Evolutionary conservation across 2,329 filamentous ascomycete species (phyloP).

Genomic region (Davidsoniella neocaledoniae): DNA sequence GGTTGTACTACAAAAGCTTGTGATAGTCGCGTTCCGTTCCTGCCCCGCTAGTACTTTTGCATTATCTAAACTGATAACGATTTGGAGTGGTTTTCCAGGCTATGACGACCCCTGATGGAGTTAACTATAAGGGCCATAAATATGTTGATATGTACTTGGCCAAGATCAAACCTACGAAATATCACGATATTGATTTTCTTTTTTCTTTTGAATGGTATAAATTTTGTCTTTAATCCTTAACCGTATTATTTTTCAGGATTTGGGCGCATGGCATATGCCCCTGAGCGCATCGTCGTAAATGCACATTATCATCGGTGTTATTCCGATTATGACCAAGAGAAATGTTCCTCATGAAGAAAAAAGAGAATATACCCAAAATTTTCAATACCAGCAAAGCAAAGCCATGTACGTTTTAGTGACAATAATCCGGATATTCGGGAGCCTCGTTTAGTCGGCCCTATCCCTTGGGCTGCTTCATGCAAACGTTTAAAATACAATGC

Average conservation of each 20-base stretch:
- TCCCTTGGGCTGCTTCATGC: constrained; percentile 12
- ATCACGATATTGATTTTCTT: not conserved
- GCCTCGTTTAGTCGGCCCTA: constrained; percentile 12
- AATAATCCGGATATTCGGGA: constrained; percentile 10
- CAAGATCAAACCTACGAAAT: not conserved
- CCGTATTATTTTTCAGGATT: constrained; percentile 1
- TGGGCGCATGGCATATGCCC: not conserved
- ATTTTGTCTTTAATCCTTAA: constrained; percentile 4
- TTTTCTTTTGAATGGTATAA: not conserved
- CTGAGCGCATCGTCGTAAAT: not conserved
- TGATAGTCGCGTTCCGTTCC: not conserved
- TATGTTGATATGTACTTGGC: not conserved
- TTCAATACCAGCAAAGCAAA: constrained; percentile 9
- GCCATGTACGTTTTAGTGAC: constrained; percentile 5
- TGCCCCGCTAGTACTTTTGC: not conserved
- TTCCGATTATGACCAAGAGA: not conserved
- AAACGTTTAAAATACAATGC: constrained; percentile 11
- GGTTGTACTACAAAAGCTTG: not conserved
- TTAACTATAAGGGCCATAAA: not conserved
- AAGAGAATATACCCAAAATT: constrained; percentile 6
- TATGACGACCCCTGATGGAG: not conserved
- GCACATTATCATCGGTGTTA: constrained; percentile 2
- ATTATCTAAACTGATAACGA: not conserved
- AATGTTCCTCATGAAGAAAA: not conserved
- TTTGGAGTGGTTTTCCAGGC: not conserved